A percentile compares a stretch with the other conserved stretches of the same genome.
Conservation (phyloP, 2,329 filamentous ascomycete species). For the Colletotrichum sp. region DNA sequence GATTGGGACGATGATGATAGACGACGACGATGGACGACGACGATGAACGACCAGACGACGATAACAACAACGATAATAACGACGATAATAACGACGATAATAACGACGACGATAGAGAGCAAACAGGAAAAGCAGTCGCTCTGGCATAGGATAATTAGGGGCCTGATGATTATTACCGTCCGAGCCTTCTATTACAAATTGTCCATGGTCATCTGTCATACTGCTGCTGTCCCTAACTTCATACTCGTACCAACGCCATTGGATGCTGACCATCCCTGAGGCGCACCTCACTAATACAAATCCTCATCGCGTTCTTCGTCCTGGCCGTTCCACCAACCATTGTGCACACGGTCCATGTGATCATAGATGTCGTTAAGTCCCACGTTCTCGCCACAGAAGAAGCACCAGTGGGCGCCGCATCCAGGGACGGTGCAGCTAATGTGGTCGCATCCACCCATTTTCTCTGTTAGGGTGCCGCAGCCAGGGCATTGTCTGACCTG, state of each 20-base stretch:
- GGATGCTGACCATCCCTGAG: no score
- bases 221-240: no score
- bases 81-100: no score
- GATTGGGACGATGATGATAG: no score
- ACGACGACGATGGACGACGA: neutral
- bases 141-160: no score
- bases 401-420: constrained; percentile 45
- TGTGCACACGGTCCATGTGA: constrained; percentile 40
- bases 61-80: no score
- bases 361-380: constrained; percentile 34
- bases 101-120: no score
- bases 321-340: constrained; percentile 29
- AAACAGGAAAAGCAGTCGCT: no score
- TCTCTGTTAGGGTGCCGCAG: constrained; percentile 40
- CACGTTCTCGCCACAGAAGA: constrained; percentile 37
- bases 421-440: constrained; percentile 36
- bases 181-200: no score
- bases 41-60: no score
- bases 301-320: constrained; percentile 15
- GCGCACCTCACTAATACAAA: neutral
- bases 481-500: constrained; percentile 37
- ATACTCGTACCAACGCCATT: no score
- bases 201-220: no score
- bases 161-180: neutral
- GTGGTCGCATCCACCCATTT: constrained; percentile 42